Percentiles rank a stretch among this genome's conserved stretches.
phyloP scores from a whole-genome alignment of 2,329 filamentous ascomycete genomes.

The Alternaria panax region DNA sequence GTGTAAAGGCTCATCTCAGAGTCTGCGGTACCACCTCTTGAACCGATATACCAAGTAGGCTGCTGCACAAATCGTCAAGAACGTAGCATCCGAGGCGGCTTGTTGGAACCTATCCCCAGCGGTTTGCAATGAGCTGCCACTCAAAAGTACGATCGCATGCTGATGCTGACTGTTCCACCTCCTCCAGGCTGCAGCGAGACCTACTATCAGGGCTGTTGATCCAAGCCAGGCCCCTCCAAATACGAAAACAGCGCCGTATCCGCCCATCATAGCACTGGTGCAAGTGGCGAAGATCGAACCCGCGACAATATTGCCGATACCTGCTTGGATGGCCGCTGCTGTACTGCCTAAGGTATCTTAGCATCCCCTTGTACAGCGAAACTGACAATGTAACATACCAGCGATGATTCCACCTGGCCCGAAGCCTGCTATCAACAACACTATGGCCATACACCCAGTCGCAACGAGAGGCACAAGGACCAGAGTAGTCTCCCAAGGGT shows the following conservation, averaged over 20 bases:
- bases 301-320: conserved; percentile 28
- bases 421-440: conserved; percentile 11
- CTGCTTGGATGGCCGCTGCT: conserved; percentile 31
- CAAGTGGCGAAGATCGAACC: conserved; percentile 31
- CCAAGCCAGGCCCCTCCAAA: conserved; percentile 9
- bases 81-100: background rate
- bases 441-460: conserved; percentile 2
- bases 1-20: background rate
- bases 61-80: background rate
- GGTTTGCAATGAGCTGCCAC: too few species aligned
- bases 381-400: background rate
- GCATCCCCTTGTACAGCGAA: background rate
- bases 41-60: background rate
- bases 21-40: background rate
- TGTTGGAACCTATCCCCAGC: background rate
- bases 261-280: conserved; percentile 38
- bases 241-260: conserved; percentile 24
- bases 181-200: background rate
- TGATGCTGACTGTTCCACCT: background rate
- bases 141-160: background rate
- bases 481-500: conserved; percentile 11
- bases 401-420: conserved; percentile 2
- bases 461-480: conserved; percentile 12
- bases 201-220: background rate
- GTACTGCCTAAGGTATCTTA: conserved; percentile 25